A percentile compares a stretch with the other conserved stretches of the same genome.
These are phyloP conservation scores for Alternaria sp. DNA, from an alignment of 2,329 filamentous ascomycete genomes.

Conservation along the genomic window DNA sequence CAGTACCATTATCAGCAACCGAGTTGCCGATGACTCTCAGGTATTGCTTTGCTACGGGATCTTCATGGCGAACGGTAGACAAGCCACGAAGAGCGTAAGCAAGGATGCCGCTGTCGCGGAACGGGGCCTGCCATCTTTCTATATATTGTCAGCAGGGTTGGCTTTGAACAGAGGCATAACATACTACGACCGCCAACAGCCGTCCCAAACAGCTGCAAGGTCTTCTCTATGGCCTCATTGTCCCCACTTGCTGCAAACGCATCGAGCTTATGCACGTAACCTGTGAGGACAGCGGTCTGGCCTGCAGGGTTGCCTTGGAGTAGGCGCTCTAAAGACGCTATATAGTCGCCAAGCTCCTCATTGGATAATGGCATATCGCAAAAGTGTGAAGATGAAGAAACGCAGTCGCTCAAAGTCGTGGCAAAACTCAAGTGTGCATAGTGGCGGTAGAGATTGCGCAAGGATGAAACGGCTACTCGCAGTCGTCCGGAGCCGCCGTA, in stretches of 20 bases:
- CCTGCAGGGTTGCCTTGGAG: constrained; percentile 22
- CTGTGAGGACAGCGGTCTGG: constrained; percentile 19
- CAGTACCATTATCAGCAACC: constrained; percentile 46
- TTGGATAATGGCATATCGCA: constrained; percentile 25
- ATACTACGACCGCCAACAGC: constrained; percentile 42
- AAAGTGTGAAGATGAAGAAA: constrained; percentile 6
- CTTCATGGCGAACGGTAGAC: constrained; percentile 21
- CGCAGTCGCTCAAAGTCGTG: constrained; percentile 6
- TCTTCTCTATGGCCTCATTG: constrained; percentile 18
- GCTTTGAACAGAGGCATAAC: not conserved
- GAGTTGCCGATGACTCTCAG: constrained; percentile 48
- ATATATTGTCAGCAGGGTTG: constrained; percentile 28
- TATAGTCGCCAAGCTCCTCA: constrained; percentile 21
- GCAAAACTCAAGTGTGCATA: constrained; percentile 17
- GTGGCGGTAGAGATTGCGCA: constrained; percentile 2
- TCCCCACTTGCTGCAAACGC: constrained; percentile 14
- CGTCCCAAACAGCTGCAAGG: constrained; percentile 38
- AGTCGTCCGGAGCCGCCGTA: not conserved
- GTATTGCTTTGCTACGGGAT: constrained; percentile 39
- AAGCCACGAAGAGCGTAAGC: constrained; percentile 33
- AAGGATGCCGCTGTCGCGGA: constrained; percentile 37
- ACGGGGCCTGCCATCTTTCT: constrained; percentile 41
- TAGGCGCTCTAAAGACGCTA: constrained; percentile 23
- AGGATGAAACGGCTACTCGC: constrained; percentile 5
- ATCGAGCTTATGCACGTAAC: constrained; percentile 23